Evolutionary conservation across 2,329 filamentous ascomycete genomes (phyloP).

Genomic region (Aspergillus pseudoterreus): DNA sequence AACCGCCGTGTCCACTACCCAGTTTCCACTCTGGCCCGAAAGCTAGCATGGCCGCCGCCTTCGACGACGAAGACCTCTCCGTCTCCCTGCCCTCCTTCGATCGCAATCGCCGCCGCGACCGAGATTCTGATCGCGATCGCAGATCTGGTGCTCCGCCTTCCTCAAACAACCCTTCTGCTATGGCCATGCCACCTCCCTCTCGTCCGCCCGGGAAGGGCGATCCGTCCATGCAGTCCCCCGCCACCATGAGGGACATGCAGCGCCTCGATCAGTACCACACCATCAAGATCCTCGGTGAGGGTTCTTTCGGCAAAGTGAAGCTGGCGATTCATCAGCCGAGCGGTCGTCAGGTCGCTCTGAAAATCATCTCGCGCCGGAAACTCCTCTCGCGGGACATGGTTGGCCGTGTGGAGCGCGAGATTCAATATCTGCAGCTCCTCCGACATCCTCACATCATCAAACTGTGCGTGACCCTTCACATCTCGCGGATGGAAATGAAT

Average conservation of each 20-base stretch:
- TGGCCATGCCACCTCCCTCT: conserved; percentile 36
- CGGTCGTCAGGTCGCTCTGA: conserved; percentile 91
- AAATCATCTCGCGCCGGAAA: conserved; percentile 96
- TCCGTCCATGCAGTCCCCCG: conserved; percentile 38
- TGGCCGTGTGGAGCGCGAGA: conserved; percentile 93
- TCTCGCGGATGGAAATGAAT: background rate
- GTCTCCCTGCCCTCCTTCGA: conserved; percentile 57
- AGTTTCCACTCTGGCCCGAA: background rate
- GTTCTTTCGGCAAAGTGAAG: conserved; percentile 98
- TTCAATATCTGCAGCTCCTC: conserved; percentile 92
- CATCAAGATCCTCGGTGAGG: conserved; percentile 86
- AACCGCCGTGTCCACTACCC: background rate
- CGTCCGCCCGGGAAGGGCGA: conserved; percentile 31
- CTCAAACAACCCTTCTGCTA: conserved; percentile 29
- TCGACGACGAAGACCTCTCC: conserved; percentile 79
- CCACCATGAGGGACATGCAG: conserved; percentile 62
- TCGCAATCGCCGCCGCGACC: conserved; percentile 27
- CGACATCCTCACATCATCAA: conserved; percentile 99
- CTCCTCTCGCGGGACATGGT: conserved; percentile 97
- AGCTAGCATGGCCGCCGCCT: conserved; percentile 42
- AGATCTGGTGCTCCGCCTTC: conserved; percentile 13
- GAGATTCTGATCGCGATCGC: conserved; percentile 23
- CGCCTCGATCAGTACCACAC: conserved; percentile 90
- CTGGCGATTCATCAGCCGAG: conserved; percentile 88
- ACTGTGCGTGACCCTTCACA: conserved; percentile 58